Conservation (phyloP, 169 alveolate species). For the Eimeria zaria region DNA sequence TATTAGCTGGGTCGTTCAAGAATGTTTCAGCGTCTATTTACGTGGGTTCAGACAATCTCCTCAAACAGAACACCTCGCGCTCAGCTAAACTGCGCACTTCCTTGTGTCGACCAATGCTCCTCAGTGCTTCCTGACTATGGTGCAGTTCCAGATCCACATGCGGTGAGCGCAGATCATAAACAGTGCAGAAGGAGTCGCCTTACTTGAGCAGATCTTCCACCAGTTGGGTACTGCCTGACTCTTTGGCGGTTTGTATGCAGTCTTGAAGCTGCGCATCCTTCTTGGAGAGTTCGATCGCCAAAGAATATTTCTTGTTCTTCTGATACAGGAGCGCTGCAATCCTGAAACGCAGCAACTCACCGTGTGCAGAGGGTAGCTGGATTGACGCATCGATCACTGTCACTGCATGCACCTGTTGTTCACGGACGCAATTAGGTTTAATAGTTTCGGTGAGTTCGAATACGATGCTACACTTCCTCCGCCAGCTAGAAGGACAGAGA, state of each 20-base stretch:
- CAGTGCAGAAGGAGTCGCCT: background rate
- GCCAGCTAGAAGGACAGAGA: background rate
- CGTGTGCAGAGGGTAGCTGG: background rate
- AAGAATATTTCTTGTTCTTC: conserved; percentile 88
- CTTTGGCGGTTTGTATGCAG: conserved; percentile 89
- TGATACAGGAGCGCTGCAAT: conserved; percentile 83
- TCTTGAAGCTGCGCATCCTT: conserved; percentile 87
- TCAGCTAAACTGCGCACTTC: background rate
- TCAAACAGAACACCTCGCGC: background rate
- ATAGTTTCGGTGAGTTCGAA: background rate
- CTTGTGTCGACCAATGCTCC: background rate
- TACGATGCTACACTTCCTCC: background rate
- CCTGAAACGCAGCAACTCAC: conserved; percentile 42
- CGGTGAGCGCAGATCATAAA: background rate
- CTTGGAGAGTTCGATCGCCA: conserved; percentile 88
- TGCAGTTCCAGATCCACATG: background rate
- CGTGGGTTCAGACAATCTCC: background rate
- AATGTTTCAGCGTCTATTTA: background rate
- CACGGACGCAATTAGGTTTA: background rate
- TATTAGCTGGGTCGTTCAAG: background rate
- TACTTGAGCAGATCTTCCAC: conserved; percentile 81
- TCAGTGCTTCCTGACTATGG: background rate
- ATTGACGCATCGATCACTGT: background rate
- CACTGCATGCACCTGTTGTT: background rate
- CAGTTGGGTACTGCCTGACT: conserved; percentile 88